Conservation (phyloP, 169 alveolate genomes). For the Babesia bovis region DNA sequence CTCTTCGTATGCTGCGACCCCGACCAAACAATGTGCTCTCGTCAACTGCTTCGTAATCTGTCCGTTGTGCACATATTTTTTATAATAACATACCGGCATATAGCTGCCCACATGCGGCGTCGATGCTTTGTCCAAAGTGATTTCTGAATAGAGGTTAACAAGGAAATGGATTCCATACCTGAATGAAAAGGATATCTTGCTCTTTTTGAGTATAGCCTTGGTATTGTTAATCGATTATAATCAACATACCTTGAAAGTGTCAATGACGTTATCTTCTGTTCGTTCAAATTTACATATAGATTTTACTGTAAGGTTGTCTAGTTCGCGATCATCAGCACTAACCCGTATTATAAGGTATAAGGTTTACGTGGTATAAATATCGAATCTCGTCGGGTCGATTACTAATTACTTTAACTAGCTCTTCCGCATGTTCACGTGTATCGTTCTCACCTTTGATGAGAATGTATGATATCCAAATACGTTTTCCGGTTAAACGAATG, state of each 20-base stretch:
- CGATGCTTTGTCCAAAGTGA: slow-evolving; percentile 80
- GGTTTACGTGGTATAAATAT: slow-evolving; percentile 73
- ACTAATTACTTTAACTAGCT: slow-evolving; percentile 63
- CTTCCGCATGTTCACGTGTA: slow-evolving; percentile 75
- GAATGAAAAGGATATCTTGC: slow-evolving; percentile 43
- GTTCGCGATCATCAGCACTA: neutral
- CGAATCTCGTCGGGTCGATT: slow-evolving; percentile 68
- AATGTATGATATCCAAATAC: slow-evolving; percentile 84
- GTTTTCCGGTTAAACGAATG: slow-evolving; percentile 77
- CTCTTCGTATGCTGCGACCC: too few species aligned
- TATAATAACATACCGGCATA: slow-evolving; percentile 64
- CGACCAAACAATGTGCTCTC: slow-evolving; percentile 13
- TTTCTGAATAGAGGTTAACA: slow-evolving; percentile 52
- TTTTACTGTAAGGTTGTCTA: slow-evolving; percentile 14
- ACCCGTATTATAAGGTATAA: slow-evolving; percentile 75
- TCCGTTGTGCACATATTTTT: neutral
- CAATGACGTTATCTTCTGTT: slow-evolving; percentile 40
- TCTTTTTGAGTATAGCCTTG: slow-evolving; percentile 41
- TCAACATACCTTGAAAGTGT: slow-evolving; percentile 26
- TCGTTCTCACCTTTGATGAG: slow-evolving; percentile 79
- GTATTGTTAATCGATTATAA: too few species aligned
- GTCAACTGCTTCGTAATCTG: slow-evolving; percentile 51
- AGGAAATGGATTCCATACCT: slow-evolving; percentile 16
- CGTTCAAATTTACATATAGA: slow-evolving; percentile 38
- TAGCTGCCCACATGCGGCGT: slow-evolving; percentile 86